These are phyloP conservation scores for Corrigiola litoralis DNA, from an alignment of 179 eudicot species.

Conservation along the genomic window DNA sequence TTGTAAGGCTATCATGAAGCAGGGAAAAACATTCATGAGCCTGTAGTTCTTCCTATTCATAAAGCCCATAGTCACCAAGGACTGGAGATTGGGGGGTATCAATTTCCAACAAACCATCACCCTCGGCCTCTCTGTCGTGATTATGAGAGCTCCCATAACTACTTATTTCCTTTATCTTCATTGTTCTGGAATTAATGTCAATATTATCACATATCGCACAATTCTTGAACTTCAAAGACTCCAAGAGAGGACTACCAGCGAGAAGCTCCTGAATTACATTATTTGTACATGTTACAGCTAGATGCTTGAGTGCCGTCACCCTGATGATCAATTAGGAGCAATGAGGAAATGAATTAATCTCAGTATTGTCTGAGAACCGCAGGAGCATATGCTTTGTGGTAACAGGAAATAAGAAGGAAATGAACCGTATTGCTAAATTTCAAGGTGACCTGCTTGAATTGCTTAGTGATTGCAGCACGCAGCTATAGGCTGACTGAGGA, in stretches of 20 bases:
- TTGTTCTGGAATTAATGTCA: neutral
- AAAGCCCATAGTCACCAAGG: conserved; percentile 3
- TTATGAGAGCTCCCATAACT: neutral
- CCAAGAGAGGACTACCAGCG: conserved; percentile 15
- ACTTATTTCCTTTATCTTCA: conserved; percentile 5
- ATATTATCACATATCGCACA: neutral
- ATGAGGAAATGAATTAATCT: neutral
- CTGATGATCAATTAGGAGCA: neutral
- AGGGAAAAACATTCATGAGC: conserved; percentile 8
- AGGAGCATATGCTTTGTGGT: conserved; percentile 3
- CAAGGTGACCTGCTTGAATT: conserved; percentile 2
- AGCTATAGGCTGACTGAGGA: conserved; percentile 4
- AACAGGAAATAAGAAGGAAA: neutral
- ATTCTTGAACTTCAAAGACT: neutral
- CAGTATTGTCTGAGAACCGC: conserved; percentile 6
- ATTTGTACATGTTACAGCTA: neutral
- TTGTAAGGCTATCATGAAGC: conserved; percentile 5
- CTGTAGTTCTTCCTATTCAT: neutral
- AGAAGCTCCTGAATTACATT: neutral
- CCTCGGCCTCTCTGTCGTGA: neutral
- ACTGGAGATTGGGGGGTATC: conserved; percentile 5
- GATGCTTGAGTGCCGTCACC: conserved; percentile 11
- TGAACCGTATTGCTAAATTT: neutral
- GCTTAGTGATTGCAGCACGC: conserved; percentile 4
- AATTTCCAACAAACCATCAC: neutral